Evolutionary conservation across 352 stramenopile species (phyloP).

Genomic region (Aphanomyces euteiches): DNA sequence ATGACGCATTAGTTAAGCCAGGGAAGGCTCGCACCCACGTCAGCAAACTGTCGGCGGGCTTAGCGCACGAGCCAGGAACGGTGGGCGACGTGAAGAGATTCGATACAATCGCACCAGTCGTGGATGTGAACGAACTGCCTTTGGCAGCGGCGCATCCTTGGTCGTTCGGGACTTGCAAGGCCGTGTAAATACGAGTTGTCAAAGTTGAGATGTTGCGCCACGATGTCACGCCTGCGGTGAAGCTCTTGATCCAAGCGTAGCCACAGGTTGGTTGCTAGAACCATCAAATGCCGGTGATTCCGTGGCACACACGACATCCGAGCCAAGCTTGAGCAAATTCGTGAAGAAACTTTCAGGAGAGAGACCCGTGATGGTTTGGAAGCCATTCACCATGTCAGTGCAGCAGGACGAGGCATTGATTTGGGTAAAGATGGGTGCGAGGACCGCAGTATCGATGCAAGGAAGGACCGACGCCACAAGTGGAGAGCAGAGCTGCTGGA

Average conservation of each 20-base stretch:
- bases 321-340: constrained; percentile 35
- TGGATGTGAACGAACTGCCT: constrained; percentile 42
- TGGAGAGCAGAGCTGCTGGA: neutral
- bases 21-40: constrained; percentile 37
- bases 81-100: constrained; percentile 38
- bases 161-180: constrained; percentile 44
- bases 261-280: constrained; percentile 39
- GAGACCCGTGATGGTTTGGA: constrained; percentile 32
- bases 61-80: constrained; percentile 32
- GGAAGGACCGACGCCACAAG: neutral
- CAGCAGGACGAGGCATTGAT: constrained; percentile 36
- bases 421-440: neutral
- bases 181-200: neutral
- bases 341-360: constrained; percentile 41
- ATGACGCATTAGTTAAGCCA: constrained; percentile 34
- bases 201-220: neutral
- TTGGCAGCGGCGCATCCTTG: constrained; percentile 46
- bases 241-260: constrained; percentile 34
- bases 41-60: constrained; percentile 40
- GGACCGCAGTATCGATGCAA: constrained; percentile 12
- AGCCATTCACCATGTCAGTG: constrained; percentile 37
- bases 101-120: constrained; percentile 23
- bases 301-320: constrained; percentile 38
- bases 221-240: constrained; percentile 21
- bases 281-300: constrained; percentile 38